Percentiles rank a stretch among this genome's conserved stretches.
phyloP scores from a whole-genome alignment of 768 basidiomycete species.

The Amanita rimosa region DNA sequence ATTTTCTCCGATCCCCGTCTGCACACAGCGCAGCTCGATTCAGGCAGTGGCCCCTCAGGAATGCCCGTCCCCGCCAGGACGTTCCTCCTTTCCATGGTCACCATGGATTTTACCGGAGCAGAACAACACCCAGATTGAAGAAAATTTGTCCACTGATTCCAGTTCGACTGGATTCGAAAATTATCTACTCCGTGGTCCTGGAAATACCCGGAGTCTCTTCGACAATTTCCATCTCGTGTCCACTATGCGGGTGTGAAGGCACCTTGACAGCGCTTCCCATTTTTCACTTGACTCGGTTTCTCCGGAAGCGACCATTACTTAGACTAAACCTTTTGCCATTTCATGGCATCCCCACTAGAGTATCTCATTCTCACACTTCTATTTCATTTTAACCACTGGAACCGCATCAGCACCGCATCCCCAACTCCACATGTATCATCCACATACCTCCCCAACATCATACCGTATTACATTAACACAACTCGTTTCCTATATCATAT shows the following conservation, averaged over 20 bases:
- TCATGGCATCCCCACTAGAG: background rate
- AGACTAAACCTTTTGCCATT: slow-evolving; percentile 2
- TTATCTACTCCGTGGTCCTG: slow-evolving; percentile 29
- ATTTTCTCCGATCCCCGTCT: slow-evolving; percentile 11
- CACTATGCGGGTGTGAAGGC: background rate
- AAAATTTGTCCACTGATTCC: slow-evolving; percentile 21
- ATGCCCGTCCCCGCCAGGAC: slow-evolving; percentile 15
- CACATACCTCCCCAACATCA: background rate
- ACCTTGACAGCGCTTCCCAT: no score
- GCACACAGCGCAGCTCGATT: slow-evolving; percentile 8
- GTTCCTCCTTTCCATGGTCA: slow-evolving; percentile 15
- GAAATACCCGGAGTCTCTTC: slow-evolving; percentile 22
- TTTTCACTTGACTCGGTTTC: background rate
- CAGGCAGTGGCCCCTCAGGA: slow-evolving; percentile 23
- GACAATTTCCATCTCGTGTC: slow-evolving; percentile 13
- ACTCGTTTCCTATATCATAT: background rate
- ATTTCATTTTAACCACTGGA: background rate
- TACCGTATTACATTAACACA: background rate
- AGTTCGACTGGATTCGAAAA: slow-evolving; percentile 26
- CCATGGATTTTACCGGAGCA: slow-evolving; percentile 25
- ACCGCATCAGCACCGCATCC: background rate
- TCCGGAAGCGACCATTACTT: slow-evolving; percentile 1
- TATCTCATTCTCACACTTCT: background rate
- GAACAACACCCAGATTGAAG: slow-evolving; percentile 18
- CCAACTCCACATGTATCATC: background rate